Evolutionary conservation across 345 rosid genomes (phyloP), one percentile per base, ranked within the genome.

Genomic region (Salix purpurea): DNA sequence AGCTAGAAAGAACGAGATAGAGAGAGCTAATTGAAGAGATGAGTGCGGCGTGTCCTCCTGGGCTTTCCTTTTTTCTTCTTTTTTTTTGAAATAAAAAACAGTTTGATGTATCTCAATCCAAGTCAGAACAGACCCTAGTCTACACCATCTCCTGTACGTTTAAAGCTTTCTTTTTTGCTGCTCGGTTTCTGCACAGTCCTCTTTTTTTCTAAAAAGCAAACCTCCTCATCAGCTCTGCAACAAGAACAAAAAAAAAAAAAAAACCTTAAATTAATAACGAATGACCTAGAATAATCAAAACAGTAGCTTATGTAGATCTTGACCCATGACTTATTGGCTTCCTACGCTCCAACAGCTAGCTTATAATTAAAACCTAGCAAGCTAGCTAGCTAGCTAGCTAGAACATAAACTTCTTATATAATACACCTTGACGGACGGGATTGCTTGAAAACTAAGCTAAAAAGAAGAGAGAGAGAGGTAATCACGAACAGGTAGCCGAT

Each of bases 81-180:
- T 2, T 40, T 40, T 40, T 40, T 12, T 34, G 1, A 34, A 34
- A 34, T 10, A 40, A 10, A 40, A 40, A 52, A 80, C 88, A 76
- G 85, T 83, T 86, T 67, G 96, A 92, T 78, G 84, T 78, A 85
- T 91, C 96, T 82, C 89, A 34, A 84, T 91, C 97, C 85, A 87
- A 90, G 97, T 89, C 99, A 95, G 97, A 77, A 80, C 78, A 50
- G 81, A 77, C 69, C 75, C 46, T 60, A 3, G 56, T 23, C 65
- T 50, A 58, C 54, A 32, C 68, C 74, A 64, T 79, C 73, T 64
- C 88, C 69, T 88, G 80, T 77, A 86, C 78, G 85, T 82, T 81
- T 82, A 78, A 85, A 86, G 62, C 62, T 56, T 56, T n/a, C 87
- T 87, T 88, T 92, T 73, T 83, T 81, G 89, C 84, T 84, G 87